phyloP scores from a whole-genome alignment of 2,329 filamentous ascomycete genomes.

The Trichoderma guizhouense region DNA sequence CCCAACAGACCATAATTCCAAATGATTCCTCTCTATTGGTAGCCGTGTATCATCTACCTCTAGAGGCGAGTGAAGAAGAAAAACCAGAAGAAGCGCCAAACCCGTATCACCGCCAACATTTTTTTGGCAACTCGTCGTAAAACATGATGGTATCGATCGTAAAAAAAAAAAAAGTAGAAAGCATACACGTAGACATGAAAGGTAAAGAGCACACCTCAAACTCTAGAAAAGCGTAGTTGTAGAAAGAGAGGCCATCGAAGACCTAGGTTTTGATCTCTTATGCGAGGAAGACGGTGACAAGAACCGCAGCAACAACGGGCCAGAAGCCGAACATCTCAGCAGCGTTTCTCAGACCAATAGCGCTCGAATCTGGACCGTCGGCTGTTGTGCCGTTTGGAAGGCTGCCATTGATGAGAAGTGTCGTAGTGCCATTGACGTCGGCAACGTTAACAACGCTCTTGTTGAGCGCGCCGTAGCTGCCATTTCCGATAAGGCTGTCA shows the following conservation, averaged over 20 bases:
- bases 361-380: slow-evolving; percentile 33
- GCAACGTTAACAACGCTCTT: slow-evolving; percentile 60
- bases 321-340: slow-evolving; percentile 46
- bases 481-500: slow-evolving; percentile 62
- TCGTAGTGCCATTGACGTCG: slow-evolving; percentile 38
- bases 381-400: slow-evolving; percentile 64
- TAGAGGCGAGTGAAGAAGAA: background rate
- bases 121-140: background rate
- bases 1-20: background rate
- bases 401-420: slow-evolving; percentile 72
- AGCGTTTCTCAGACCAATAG: slow-evolving; percentile 31
- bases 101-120: background rate
- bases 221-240: background rate
- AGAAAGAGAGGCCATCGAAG: background rate
- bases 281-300: slow-evolving; percentile 43
- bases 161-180: background rate
- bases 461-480: slow-evolving; percentile 58
- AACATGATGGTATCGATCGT: slow-evolving; percentile 9
- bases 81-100: background rate
- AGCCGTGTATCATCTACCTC: background rate
- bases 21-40: background rate
- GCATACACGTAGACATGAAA: background rate
- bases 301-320: slow-evolving; percentile 45
- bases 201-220: background rate
- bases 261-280: slow-evolving; percentile 26